Base-by-base conservation (phyloP, 805 yeast genomes). In the Soucietia sequanensis region DNA sequence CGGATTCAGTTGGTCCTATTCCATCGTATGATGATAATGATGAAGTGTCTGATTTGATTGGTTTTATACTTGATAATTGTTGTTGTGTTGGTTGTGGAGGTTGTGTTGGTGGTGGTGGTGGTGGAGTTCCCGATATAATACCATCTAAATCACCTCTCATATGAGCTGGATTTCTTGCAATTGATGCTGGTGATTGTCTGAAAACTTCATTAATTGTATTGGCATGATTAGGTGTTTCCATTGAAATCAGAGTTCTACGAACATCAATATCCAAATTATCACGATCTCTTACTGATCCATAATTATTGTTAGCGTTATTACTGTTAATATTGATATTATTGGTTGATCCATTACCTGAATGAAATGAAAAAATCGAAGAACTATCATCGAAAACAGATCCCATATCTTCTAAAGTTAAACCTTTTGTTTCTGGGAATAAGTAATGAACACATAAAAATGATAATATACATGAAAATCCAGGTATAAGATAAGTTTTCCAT, bases 371-470 rank as follows among this genome's bases (percentile, higher is more conserved):
- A 5, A 68, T 54, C 5, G 70, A 63, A 5, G 70, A 61, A 34
- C 48, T 49, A 44, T 68, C 96, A 45, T 90, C 95, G 58, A 90
- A 89, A 10, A 89, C 75, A 3, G 85, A 76, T 43, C 90, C 96
- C 95, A 90, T 89, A 39, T 90, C 96, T 54, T 90, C 97, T 37
- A 89, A 70, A 17, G 81, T 73, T 31, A 89, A 78, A 8, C 96
- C 96, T 49, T 84, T 88, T 2, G 96, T 90, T 56, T 90, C 97
- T 1, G 96, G 96, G 56, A 84, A 88, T 30, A 80, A 65, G 37
- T 71, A 73, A 62, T 72, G 78, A 9, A 89, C 96, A 15, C 82
- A 79, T 23, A 84, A 56, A 40, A 84, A 80, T 3, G 95, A 85
- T 27, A 81, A 56, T 30, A 80, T 65, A 61, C 96, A 88, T 20